These are phyloP conservation scores for Hypoxylon sp. DNA, from an alignment of 2,329 filamentous ascomycete species.

Conservation along the genomic window DNA sequence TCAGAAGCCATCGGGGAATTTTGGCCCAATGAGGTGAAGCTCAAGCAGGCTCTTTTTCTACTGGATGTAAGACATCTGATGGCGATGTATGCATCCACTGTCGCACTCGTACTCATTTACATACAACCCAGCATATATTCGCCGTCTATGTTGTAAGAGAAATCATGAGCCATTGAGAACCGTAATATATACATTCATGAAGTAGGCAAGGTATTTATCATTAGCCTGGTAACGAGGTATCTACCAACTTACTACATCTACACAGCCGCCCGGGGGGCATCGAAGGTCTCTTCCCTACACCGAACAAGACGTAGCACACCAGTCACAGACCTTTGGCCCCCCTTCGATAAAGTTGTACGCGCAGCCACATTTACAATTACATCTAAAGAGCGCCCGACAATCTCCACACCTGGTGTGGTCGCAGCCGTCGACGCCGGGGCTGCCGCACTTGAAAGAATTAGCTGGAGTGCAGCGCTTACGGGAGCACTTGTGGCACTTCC, in stretches of 20 bases:
- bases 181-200: no score
- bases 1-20: neutral
- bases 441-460: slow-evolving; percentile 28
- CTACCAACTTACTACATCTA: neutral
- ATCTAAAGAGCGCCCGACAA: slow-evolving; percentile 31
- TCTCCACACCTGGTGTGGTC: slow-evolving; percentile 33
- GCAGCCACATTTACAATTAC: slow-evolving; percentile 31
- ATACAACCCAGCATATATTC: no score
- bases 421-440: slow-evolving; percentile 17
- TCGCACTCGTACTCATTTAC: no score
- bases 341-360: slow-evolving; percentile 15
- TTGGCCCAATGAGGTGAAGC: neutral
- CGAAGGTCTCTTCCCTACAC: neutral
- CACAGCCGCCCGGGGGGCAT: neutral
- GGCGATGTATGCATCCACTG: neutral
- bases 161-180: no score
- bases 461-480: slow-evolving; percentile 3
- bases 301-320: slow-evolving; percentile 22
- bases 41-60: neutral
- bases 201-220: neutral
- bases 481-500: slow-evolving; percentile 36
- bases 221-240: neutral
- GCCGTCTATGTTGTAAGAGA: no score
- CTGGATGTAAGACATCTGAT: neutral
- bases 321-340: slow-evolving; percentile 12